Percentiles rank a stretch among this genome's conserved stretches.
phyloP scores from a whole-genome alignment of 495 filamentous ascomycete genomes.

The Aspergillus asperescens region DNA sequence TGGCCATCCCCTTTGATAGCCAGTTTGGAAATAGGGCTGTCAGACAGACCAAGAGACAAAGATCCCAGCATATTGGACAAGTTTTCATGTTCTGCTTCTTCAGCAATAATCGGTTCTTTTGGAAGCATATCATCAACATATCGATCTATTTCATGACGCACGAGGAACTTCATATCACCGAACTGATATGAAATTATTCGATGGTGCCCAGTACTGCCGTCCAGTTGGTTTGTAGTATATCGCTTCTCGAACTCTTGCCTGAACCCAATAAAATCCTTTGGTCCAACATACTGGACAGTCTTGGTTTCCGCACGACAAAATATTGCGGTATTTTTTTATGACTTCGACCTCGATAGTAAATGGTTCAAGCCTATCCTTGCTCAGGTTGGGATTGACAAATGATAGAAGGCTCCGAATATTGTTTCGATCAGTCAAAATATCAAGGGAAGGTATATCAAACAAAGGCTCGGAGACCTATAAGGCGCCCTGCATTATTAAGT shows the following conservation, averaged over 20 bases:
- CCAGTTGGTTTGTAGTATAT: constrained; percentile 35
- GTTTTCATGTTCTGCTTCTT: constrained; percentile 14
- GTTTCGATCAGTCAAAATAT: constrained; percentile 49
- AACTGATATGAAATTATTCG: constrained; percentile 45
- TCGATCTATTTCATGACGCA: constrained; percentile 46
- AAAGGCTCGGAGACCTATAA: no score
- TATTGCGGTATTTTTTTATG: constrained; percentile 33
- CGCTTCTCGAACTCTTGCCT: constrained; percentile 48
- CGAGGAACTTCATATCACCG: constrained; percentile 37
- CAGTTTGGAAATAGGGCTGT: constrained; percentile 8
- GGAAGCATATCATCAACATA: no score
- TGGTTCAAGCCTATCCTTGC: constrained; percentile 12
- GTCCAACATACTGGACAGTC: constrained; percentile 24
- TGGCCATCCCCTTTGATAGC: constrained; percentile 34
- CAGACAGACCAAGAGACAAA: constrained; percentile 21
- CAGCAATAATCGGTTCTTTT: no score
- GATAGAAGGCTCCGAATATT: constrained; percentile 49
- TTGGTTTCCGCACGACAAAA: constrained; percentile 36
- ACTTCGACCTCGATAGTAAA: constrained; percentile 46
- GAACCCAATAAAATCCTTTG: constrained; percentile 38
- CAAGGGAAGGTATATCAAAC: constrained; percentile 38
- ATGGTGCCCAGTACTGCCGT: constrained; percentile 42
- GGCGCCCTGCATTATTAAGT: constrained; percentile 3
- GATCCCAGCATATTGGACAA: constrained; percentile 24
- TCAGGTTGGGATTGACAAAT: constrained; percentile 35